phyloP scores from a whole-genome alignment of 768 basidiomycete genomes.

The Porpolomopsis calyptriformis region DNA sequence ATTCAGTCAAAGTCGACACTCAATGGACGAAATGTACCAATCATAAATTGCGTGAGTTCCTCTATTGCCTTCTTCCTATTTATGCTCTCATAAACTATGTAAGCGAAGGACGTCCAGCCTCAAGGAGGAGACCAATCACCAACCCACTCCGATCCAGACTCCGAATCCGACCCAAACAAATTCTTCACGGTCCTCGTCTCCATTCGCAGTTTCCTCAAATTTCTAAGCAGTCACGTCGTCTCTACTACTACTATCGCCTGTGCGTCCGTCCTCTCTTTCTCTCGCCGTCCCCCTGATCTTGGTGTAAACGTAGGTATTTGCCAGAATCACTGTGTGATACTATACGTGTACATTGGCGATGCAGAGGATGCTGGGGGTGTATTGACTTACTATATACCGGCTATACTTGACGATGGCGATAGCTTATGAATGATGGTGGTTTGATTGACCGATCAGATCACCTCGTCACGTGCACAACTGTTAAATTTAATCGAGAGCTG shows the following conservation, averaged over 20 bases:
- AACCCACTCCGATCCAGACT: slow-evolving; percentile 35
- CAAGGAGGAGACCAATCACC: slow-evolving; percentile 26
- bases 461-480: no score
- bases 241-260: slow-evolving; percentile 81
- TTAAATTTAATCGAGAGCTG: no score
- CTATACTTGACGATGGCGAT: slow-evolving; percentile 47
- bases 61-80: slow-evolving; percentile 3
- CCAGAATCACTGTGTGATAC: slow-evolving; percentile 71
- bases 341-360: slow-evolving; percentile 84
- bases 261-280: slow-evolving; percentile 26
- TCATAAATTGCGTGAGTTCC: slow-evolving; percentile 39
- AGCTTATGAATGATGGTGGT: no score
- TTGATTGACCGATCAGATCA: no score
- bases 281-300: background rate
- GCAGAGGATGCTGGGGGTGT: slow-evolving; percentile 72
- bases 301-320: slow-evolving; percentile 52
- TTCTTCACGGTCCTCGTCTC: slow-evolving; percentile 61
- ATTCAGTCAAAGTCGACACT: slow-evolving; percentile 68
- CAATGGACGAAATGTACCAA: slow-evolving; percentile 68
- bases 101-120: slow-evolving; percentile 4
- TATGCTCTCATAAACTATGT: background rate
- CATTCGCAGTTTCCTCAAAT: slow-evolving; percentile 67
- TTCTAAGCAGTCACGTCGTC: slow-evolving; percentile 69
- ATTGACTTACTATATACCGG: slow-evolving; percentile 81
- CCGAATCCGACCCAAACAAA: no score